A percentile compares a stretch with the other conserved stretches of the same genome.
These are phyloP conservation scores for Lactifluus rugatus DNA, from an alignment of 768 basidiomycete species.

Conservation along the genomic window DNA sequence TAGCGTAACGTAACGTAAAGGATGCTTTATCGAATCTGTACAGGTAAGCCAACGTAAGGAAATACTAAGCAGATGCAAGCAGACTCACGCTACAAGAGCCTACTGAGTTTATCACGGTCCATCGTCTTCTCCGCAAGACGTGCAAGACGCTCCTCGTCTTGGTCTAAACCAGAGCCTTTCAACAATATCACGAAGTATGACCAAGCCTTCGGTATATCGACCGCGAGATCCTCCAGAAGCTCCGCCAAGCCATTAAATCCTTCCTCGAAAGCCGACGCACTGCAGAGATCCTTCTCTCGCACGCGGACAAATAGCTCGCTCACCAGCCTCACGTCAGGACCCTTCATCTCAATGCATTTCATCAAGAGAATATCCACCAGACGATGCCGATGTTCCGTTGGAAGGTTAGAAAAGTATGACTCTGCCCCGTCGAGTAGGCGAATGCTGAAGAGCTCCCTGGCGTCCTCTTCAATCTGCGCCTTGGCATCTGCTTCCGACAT, in stretches of 20 bases:
- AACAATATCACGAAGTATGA: constrained; percentile 65
- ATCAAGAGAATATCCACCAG: constrained; percentile 72
- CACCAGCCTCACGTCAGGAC: constrained; percentile 68
- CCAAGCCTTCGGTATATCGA: constrained; percentile 86
- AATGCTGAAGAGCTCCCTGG: constrained; percentile 79
- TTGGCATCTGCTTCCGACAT: constrained; percentile 61
- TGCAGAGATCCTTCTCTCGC: constrained; percentile 49
- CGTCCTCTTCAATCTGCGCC: constrained; percentile 71
- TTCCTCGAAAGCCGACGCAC: constrained; percentile 55
- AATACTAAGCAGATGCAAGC: constrained; percentile 4
- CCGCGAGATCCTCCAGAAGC: constrained; percentile 77
- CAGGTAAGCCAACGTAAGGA: constrained; percentile 12
- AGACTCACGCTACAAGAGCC: constrained; percentile 10
- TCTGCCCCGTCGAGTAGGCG: constrained; percentile 84
- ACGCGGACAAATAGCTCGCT: constrained; percentile 63
- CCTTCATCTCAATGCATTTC: constrained; percentile 71
- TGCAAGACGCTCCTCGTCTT: constrained; percentile 45
- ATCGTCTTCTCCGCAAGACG: constrained; percentile 52
- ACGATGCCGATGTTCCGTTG: constrained; percentile 47
- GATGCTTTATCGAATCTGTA: constrained; percentile 7
- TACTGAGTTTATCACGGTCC: constrained; percentile 50
- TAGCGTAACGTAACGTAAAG: background rate
- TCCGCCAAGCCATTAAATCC: constrained; percentile 65
- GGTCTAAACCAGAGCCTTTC: constrained; percentile 50
- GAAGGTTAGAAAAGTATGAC: constrained; percentile 70